phyloP scores from a whole-genome alignment of 495 filamentous ascomycete genomes.

The Xeromyces bisporus region DNA sequence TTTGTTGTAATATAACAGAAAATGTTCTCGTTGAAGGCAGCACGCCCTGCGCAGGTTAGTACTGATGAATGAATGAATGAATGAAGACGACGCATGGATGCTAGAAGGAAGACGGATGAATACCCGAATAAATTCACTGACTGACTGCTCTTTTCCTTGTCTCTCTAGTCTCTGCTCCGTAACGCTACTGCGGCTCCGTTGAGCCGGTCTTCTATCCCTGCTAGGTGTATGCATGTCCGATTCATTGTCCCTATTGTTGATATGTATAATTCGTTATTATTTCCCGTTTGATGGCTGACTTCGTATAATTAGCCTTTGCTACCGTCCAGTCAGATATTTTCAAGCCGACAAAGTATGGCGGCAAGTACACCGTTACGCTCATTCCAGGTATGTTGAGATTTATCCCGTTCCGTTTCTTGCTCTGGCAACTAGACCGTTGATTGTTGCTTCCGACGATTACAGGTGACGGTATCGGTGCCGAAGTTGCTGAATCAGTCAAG shows the following conservation, averaged over 20 bases:
- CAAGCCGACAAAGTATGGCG: slow-evolving; percentile 97
- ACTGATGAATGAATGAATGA: too few species aligned
- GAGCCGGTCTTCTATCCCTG: slow-evolving; percentile 19
- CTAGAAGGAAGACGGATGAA: too few species aligned
- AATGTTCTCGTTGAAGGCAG: slow-evolving; percentile 17
- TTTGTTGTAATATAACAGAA: slow-evolving; percentile 2
- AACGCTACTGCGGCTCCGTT: slow-evolving; percentile 20
- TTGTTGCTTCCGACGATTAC: too few species aligned
- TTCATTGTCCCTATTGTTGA: slow-evolving; percentile 2
- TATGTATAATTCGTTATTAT: slow-evolving; percentile 1
- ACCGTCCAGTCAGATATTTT: slow-evolving; percentile 79
- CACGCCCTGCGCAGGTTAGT: slow-evolving; percentile 20
- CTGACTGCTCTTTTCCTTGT: neutral
- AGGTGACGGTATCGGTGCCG: slow-evolving; percentile 95
- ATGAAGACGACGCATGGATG: neutral
- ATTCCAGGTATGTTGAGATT: slow-evolving; percentile 53
- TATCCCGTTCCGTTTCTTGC: neutral
- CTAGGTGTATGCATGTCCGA: slow-evolving; percentile 24
- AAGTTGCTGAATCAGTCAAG: slow-evolving; percentile 95
- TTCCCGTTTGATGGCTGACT: too few species aligned
- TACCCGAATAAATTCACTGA: too few species aligned
- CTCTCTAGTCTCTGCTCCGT: slow-evolving; percentile 24
- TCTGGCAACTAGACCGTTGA: neutral
- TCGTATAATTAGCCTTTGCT: slow-evolving; percentile 35
- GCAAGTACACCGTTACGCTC: slow-evolving; percentile 96